Conservation (phyloP, 345 rosid species). For the Raphanus sativus region DNA sequence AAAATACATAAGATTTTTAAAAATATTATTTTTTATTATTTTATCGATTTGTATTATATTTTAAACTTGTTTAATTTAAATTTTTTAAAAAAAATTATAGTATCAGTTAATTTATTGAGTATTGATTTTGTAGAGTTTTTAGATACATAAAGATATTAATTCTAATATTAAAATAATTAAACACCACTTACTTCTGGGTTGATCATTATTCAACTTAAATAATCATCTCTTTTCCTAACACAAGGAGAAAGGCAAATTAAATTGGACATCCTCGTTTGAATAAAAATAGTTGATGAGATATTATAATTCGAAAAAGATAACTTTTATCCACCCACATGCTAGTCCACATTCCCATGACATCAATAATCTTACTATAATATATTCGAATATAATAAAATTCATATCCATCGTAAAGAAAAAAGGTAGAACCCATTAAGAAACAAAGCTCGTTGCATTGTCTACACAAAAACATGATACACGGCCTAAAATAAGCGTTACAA, state of each 20-base stretch:
- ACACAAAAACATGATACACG: constrained; percentile 26
- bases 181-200: background rate
- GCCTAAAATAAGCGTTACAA: constrained; percentile 22
- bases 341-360: constrained; percentile 23
- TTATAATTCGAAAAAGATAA: constrained; percentile 4
- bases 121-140: no score
- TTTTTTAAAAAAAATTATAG: no score
- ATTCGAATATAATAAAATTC: constrained; percentile 1
- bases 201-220: background rate
- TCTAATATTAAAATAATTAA: no score
- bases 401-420: background rate
- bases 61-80: no score
- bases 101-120: no score
- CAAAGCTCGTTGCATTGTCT: constrained; percentile 24
- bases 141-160: no score
- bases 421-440: background rate
- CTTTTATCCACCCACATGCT: constrained; percentile 29
- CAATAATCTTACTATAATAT: constrained; percentile 1
- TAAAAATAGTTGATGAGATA: background rate
- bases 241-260: background rate
- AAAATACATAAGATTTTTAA: no score
- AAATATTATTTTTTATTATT: no score
- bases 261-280: constrained; percentile 21
- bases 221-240: background rate
- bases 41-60: no score